These are phyloP conservation scores for Neofusicoccum cordaticola DNA, from an alignment of 2,329 filamentous ascomycete species.

Conservation along the genomic window DNA sequence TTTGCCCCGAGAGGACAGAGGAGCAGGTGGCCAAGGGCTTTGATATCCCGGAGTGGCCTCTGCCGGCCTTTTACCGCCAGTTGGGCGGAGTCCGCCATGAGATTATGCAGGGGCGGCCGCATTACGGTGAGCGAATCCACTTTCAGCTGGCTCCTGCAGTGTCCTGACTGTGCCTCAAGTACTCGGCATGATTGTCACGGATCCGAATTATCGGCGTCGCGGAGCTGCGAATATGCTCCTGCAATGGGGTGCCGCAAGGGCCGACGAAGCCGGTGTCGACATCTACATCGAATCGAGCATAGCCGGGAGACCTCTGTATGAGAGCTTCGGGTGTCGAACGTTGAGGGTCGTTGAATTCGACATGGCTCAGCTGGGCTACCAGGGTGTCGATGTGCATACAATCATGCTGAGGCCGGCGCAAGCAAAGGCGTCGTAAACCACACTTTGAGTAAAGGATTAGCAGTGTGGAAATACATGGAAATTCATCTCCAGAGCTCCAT, in stretches of 20 bases:
- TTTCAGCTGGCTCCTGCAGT: not conserved
- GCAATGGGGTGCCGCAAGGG: constrained; percentile 1
- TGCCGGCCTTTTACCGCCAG: not conserved
- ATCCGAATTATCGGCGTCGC: constrained; percentile 2
- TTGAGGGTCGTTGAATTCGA: constrained; percentile 18
- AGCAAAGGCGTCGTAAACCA: not conserved
- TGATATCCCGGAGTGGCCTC: not conserved
- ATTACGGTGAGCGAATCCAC: not conserved
- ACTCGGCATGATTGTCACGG: not conserved
- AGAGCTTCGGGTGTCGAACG: constrained; percentile 23
- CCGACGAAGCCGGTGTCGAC: constrained; percentile 36
- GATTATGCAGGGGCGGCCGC: not conserved
- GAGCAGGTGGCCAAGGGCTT: constrained; percentile 19
- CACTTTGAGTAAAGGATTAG: no score
- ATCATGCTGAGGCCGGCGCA: constrained; percentile 26
- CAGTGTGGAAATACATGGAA: no score
- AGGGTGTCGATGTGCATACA: not conserved
- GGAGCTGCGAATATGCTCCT: not conserved
- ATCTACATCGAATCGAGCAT: constrained; percentile 41
- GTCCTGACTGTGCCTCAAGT: constrained; percentile 14
- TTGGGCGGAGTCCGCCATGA: not conserved
- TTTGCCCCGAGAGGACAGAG: not conserved
- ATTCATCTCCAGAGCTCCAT: no score
- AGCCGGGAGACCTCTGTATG: constrained; percentile 38
- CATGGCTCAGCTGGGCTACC: not conserved